These are phyloP conservation scores for Uromyces viciae-fabae DNA, from an alignment of 1,284 basidiomycete genomes.

Conservation along the genomic window DNA sequence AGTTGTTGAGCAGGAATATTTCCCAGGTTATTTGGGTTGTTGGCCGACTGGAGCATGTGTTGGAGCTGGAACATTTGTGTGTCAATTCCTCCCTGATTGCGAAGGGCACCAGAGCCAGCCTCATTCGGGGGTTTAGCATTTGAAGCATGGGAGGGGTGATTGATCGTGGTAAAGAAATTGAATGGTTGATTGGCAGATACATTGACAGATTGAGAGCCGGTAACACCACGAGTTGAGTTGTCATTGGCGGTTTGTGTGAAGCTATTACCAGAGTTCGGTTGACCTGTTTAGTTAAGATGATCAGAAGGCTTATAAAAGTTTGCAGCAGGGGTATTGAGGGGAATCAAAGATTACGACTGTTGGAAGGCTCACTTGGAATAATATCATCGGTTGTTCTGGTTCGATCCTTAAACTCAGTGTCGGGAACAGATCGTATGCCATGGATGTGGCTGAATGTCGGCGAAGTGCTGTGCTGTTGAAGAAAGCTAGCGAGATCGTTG, in stretches of 20 bases:
- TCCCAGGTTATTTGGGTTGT: slow-evolving; percentile 7
- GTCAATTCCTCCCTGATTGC: slow-evolving; percentile 10
- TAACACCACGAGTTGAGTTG: not conserved
- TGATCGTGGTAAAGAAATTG: slow-evolving; percentile 9
- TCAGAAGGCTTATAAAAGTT: slow-evolving; percentile 7
- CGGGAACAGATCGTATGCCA: not conserved
- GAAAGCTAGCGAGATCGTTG: slow-evolving; percentile 3
- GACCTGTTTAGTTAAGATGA: not conserved
- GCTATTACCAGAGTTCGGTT: not conserved
- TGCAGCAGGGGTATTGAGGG: not conserved
- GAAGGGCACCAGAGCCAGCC: not conserved
- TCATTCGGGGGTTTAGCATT: slow-evolving; percentile 11
- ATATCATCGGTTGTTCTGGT: not conserved
- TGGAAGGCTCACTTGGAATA: not conserved
- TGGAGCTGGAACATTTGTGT: slow-evolving; percentile 23
- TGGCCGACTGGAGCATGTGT: slow-evolving; percentile 11
- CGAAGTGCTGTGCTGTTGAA: not conserved
- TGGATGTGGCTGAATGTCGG: not conserved
- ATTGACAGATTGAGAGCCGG: not conserved
- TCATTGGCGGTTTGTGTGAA: not conserved
- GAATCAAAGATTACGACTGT: slow-evolving; percentile 1
- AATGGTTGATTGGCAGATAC: slow-evolving; percentile 18
- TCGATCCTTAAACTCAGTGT: slow-evolving; percentile 7
- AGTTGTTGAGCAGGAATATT: slow-evolving; percentile 17
- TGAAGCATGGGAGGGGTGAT: slow-evolving; percentile 2